A percentile compares a stretch with the other conserved stretches of the same genome.
These are phyloP conservation scores for Ustilago loliicola DNA, from an alignment of 1,284 basidiomycete genomes.

Conservation along the genomic window DNA sequence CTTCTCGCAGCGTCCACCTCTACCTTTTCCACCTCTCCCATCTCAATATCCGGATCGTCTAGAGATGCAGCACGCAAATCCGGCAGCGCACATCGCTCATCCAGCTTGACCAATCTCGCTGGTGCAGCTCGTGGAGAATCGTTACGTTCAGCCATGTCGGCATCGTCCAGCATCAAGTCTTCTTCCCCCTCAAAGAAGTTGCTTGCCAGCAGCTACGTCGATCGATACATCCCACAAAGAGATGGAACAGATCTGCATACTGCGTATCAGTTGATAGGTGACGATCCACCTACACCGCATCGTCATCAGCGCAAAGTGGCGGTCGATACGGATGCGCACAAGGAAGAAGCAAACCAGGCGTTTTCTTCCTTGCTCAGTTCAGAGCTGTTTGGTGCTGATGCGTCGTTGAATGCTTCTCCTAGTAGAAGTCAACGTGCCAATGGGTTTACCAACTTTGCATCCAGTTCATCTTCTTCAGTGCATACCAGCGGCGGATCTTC, in stretches of 20 bases:
- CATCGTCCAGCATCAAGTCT: constrained; percentile 35
- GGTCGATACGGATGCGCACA: constrained; percentile 64
- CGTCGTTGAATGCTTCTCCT: constrained; percentile 26
- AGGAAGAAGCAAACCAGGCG: constrained; percentile 72
- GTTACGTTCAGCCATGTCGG: constrained; percentile 28
- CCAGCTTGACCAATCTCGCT: constrained; percentile 43
- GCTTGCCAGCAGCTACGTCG: constrained; percentile 39
- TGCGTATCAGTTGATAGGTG: constrained; percentile 73
- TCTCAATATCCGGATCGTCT: constrained; percentile 38
- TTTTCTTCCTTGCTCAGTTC: constrained; percentile 74
- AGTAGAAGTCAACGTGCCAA: constrained; percentile 35
- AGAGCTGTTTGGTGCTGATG: constrained; percentile 73
- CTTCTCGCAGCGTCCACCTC: constrained; percentile 30
- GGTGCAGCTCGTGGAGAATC: constrained; percentile 33
- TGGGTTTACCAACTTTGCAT: constrained; percentile 41
- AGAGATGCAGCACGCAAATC: constrained; percentile 24
- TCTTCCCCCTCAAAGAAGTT: constrained; percentile 39
- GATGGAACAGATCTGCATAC: constrained; percentile 73
- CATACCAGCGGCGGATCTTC: constrained; percentile 52
- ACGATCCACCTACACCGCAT: constrained; percentile 65
- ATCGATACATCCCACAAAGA: constrained; percentile 73
- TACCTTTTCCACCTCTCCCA: constrained; percentile 21
- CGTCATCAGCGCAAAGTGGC: constrained; percentile 62
- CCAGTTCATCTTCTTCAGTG: constrained; percentile 44
- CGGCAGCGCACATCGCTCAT: constrained; percentile 45